These are phyloP conservation scores for Eurotiales sp. DNA, from an alignment of 2,329 filamentous ascomycete genomes.

Conservation along the genomic window DNA sequence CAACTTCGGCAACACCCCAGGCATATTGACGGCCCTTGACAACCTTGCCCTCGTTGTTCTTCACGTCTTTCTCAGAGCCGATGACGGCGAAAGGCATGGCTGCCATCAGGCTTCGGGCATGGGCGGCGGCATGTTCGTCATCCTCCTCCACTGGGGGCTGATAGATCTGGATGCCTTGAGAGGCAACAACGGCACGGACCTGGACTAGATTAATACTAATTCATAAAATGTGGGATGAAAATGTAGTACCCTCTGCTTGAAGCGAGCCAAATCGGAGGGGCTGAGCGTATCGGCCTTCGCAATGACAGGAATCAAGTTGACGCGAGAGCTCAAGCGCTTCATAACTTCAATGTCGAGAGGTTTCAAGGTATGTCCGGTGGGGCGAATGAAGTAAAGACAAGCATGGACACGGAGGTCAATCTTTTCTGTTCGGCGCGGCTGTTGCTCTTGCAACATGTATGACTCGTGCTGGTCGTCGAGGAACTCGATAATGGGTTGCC, in stretches of 20 bases:
- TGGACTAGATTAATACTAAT: slow-evolving; percentile 39
- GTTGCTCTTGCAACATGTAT: slow-evolving; percentile 99
- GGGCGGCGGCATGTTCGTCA: slow-evolving; percentile 90
- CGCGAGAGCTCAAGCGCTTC: slow-evolving; percentile 96
- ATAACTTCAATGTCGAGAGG: slow-evolving; percentile 99
- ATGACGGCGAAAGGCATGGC: slow-evolving; percentile 99
- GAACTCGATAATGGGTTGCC: slow-evolving; percentile 99
- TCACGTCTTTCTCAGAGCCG: slow-evolving; percentile 98
- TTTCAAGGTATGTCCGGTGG: slow-evolving; percentile 97
- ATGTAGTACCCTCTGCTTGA: slow-evolving; percentile 79
- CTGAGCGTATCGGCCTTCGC: slow-evolving; percentile 98
- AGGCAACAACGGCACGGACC: slow-evolving; percentile 94
- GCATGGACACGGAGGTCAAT: slow-evolving; percentile 98
- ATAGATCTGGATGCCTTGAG: slow-evolving; percentile 99
- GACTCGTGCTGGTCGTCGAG: slow-evolving; percentile 99
- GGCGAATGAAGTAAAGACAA: slow-evolving; percentile 98
- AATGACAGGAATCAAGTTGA: slow-evolving; percentile 97
- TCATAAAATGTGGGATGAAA: neutral
- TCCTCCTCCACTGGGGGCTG: slow-evolving; percentile 97
- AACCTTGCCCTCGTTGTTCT: slow-evolving; percentile 90
- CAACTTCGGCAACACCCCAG: slow-evolving; percentile 98
- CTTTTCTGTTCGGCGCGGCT: slow-evolving; percentile 96
- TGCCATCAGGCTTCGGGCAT: slow-evolving; percentile 88
- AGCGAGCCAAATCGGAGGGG: slow-evolving; percentile 82
- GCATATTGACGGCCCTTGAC: slow-evolving; percentile 99